phyloP scores from a whole-genome alignment of 331 rosid species.

The Erythrophleum ivorense region DNA sequence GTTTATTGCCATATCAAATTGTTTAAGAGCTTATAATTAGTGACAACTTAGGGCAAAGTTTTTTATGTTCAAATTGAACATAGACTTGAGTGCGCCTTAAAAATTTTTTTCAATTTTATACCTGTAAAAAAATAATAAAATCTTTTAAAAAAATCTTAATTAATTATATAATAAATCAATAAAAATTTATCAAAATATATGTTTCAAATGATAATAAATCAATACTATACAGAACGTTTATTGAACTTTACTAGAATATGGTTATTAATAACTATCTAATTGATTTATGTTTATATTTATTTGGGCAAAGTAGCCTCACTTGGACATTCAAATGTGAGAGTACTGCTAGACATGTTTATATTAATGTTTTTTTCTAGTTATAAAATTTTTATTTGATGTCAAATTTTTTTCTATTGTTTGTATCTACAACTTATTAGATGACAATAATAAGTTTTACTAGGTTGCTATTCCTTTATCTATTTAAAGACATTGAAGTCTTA shows the following conservation, averaged over 20 bases:
- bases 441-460: neutral
- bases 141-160: no score
- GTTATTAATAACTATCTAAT: neutral
- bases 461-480: neutral
- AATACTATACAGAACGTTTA: neutral
- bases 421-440: neutral
- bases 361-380: neutral
- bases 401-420: neutral
- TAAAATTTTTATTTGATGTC: no score
- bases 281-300: neutral
- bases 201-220: no score
- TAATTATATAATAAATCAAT: no score
- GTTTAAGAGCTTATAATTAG: no score
- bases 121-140: no score
- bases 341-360: neutral
- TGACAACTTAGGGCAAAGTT: no score
- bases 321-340: neutral
- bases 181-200: no score
- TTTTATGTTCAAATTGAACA: no score
- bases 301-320: neutral
- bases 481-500: constrained; percentile 10
- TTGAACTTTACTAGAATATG: neutral
- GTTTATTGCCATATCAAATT: no score
- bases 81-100: no score
- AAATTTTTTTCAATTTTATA: no score